phyloP scores from a whole-genome alignment of 495 filamentous ascomycete genomes.

The Collariella sp. region DNA sequence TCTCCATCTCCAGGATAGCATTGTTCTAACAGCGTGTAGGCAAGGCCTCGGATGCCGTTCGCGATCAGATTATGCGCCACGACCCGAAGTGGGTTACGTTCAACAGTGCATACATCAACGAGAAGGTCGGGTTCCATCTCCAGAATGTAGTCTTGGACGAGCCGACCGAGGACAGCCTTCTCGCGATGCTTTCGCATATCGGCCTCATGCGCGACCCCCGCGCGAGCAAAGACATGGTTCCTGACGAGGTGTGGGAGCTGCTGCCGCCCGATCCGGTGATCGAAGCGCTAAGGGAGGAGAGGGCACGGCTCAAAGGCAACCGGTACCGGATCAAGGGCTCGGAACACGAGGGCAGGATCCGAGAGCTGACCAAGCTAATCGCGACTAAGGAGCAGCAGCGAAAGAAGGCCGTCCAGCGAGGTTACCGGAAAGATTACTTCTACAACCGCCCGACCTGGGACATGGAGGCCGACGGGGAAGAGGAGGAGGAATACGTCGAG shows the following conservation, averaged over 20 bases:
- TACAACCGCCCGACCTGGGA: constrained; percentile 24
- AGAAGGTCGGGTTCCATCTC: constrained; percentile 16
- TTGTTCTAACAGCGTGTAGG: constrained; percentile 7
- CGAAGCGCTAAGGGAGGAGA: constrained; percentile 13
- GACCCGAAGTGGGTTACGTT: no score
- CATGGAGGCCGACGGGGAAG: constrained; percentile 9
- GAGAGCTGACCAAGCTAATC: constrained; percentile 7
- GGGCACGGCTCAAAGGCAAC: constrained; percentile 17
- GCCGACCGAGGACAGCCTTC: constrained; percentile 9
- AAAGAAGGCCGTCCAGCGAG: constrained; percentile 6
- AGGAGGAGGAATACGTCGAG: no score
- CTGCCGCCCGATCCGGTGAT: constrained; percentile 19
- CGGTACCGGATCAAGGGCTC: constrained; percentile 13
- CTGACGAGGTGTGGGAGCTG: constrained; percentile 16
- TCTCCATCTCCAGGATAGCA: constrained; percentile 1
- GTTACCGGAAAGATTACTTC: constrained; percentile 22
- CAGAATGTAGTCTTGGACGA: constrained; percentile 16
- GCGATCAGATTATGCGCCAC: no score
- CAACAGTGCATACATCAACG: no score
- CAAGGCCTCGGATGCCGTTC: no score
- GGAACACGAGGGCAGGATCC: constrained; percentile 10
- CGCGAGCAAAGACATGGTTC: no score
- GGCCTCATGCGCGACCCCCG: constrained; percentile 21
- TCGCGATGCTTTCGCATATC: constrained; percentile 20
- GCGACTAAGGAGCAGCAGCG: constrained; percentile 10